These are phyloP conservation scores for Talaromyces nanjingensis DNA, from an alignment of 495 filamentous ascomycete genomes.

Conservation along the genomic window DNA sequence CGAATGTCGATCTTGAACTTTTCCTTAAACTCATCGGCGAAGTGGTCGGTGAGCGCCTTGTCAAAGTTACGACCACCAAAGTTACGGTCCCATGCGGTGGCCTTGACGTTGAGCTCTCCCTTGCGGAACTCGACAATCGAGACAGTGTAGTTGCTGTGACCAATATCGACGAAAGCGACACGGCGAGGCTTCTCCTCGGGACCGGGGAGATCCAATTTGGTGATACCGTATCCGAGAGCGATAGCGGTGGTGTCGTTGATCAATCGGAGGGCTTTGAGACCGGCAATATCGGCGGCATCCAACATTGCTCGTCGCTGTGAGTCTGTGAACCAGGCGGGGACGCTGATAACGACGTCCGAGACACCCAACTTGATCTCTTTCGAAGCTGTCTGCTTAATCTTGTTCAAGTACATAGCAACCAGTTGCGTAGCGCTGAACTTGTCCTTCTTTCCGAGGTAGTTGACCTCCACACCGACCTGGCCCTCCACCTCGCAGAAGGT, in stretches of 20 bases:
- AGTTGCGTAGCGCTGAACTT: constrained; percentile 87
- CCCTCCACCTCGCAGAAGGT: constrained; percentile 83
- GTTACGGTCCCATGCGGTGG: constrained; percentile 90
- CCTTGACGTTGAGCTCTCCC: constrained; percentile 89
- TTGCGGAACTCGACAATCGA: constrained; percentile 96
- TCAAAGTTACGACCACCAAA: constrained; percentile 98
- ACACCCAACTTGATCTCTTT: constrained; percentile 87
- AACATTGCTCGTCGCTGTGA: constrained; percentile 80
- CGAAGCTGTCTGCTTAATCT: constrained; percentile 81
- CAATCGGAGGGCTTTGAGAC: constrained; percentile 83
- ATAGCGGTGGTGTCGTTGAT: constrained; percentile 98
- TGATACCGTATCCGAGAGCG: constrained; percentile 95
- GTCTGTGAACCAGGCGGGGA: constrained; percentile 97
- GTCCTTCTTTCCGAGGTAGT: constrained; percentile 91
- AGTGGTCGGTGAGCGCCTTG: constrained; percentile 86
- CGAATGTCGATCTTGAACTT: constrained; percentile 88
- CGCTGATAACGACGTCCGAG: constrained; percentile 89
- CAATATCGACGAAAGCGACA: constrained; percentile 92
- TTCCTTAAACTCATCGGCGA: constrained; percentile 89
- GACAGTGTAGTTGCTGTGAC: constrained; percentile 90
- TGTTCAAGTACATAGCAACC: constrained; percentile 89
- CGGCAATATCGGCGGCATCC: constrained; percentile 91
- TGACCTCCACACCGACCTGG: constrained; percentile 90
- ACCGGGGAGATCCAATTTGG: constrained; percentile 83
- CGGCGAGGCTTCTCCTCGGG: constrained; percentile 89